Conservation (phyloP, 2,329 filamentous ascomycete genomes). For the Ilyonectria robusta region DNA sequence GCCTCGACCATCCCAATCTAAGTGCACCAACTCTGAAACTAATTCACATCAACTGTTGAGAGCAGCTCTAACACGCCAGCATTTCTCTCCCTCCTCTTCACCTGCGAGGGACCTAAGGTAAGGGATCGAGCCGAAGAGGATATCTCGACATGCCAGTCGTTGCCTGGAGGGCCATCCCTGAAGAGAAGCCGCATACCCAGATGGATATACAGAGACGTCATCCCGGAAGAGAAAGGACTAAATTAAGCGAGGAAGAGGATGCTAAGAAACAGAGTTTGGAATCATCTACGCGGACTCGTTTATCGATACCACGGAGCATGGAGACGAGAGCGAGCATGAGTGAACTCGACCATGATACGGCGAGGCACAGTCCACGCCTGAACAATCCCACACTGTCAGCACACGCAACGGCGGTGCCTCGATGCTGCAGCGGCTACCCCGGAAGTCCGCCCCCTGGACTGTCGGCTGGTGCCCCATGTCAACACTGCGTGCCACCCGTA, state of each 20-base stretch:
- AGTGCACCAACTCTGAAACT: slow-evolving; percentile 24
- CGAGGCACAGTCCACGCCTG: slow-evolving; percentile 1
- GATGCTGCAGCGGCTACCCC: slow-evolving; percentile 45
- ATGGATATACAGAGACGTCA: neutral
- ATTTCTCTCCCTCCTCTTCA: neutral
- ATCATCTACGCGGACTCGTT: neutral
- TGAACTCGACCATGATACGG: too few relatives aligned
- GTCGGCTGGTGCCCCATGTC: neutral
- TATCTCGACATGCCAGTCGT: neutral
- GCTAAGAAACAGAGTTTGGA: neutral
- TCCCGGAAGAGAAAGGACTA: neutral
- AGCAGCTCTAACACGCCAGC: neutral
- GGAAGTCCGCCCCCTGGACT: slow-evolving; percentile 18
- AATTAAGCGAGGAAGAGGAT: neutral
- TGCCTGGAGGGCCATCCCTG: neutral
- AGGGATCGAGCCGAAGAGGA: neutral
- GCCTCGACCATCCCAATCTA: neutral
- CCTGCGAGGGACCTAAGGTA: neutral
- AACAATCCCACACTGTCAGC: slow-evolving; percentile 15
- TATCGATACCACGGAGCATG: neutral
- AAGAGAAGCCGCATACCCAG: neutral
- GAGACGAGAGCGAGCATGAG: neutral
- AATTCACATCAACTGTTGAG: slow-evolving; percentile 18
- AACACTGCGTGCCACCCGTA: slow-evolving; percentile 24
- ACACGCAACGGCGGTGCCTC: slow-evolving; percentile 32